A percentile compares a stretch with the other conserved stretches of the same genome.
These are phyloP conservation scores for Nakaseomyces bracarensis DNA, from an alignment of 1,139 yeast genomes.

Conservation along the genomic window DNA sequence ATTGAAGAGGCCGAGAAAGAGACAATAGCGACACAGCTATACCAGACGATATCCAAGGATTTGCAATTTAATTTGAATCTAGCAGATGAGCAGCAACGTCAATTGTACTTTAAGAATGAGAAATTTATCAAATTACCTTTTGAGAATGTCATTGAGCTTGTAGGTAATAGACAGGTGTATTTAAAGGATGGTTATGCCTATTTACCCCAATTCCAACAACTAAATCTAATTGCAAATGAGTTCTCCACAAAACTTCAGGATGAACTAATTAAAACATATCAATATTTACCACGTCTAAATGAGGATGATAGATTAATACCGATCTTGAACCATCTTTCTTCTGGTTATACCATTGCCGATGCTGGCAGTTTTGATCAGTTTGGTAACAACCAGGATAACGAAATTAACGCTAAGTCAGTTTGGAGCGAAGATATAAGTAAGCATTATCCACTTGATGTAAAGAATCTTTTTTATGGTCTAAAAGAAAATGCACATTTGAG, in stretches of 20 bases:
- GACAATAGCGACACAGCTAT: slow-evolving; percentile 43
- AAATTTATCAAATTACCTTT: slow-evolving; percentile 76
- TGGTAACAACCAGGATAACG: slow-evolving; percentile 31
- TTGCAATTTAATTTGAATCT: slow-evolving; percentile 31
- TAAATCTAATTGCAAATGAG: slow-evolving; percentile 59
- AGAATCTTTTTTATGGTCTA: slow-evolving; percentile 55
- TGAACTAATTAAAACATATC: slow-evolving; percentile 61
- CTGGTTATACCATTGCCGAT: slow-evolving; percentile 59
- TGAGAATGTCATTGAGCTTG: slow-evolving; percentile 70
- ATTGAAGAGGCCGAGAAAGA: slow-evolving; percentile 57
- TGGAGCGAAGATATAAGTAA: slow-evolving; percentile 45
- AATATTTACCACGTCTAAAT: slow-evolving; percentile 73
- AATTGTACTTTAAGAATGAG: slow-evolving; percentile 42
- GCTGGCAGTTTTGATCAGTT: slow-evolving; percentile 28
- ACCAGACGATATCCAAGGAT: slow-evolving; percentile 38
- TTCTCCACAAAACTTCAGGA: slow-evolving; percentile 47
- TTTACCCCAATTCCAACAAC: slow-evolving; percentile 75
- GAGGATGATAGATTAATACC: slow-evolving; percentile 90
- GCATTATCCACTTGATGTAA: slow-evolving; percentile 82
- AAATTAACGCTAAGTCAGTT: slow-evolving; percentile 58
- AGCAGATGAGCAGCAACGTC: slow-evolving; percentile 31
- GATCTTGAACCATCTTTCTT: slow-evolving; percentile 65
- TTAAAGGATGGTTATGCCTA: slow-evolving; percentile 67
- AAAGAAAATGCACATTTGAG: slow-evolving; percentile 61
- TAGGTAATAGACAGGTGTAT: slow-evolving; percentile 61